These are phyloP conservation scores for Achaetomiella virescens DNA, from an alignment of 495 filamentous ascomycete genomes.

Conservation along the genomic window DNA sequence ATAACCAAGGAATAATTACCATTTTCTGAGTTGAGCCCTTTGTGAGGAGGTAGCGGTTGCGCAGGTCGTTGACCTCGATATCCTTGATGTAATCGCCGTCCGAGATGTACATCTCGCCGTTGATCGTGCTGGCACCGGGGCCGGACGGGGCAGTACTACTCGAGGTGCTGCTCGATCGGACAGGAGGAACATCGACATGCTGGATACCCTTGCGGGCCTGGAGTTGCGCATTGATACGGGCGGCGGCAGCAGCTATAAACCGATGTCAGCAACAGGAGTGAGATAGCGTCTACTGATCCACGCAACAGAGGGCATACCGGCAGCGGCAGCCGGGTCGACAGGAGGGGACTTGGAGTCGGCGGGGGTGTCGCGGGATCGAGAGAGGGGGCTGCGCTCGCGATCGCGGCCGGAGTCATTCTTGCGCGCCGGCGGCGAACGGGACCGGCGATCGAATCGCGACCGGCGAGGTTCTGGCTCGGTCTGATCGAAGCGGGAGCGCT, in stretches of 20 bases:
- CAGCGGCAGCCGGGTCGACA: constrained; percentile 75
- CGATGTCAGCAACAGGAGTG: constrained; percentile 16
- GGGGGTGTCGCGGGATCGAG: constrained; percentile 50
- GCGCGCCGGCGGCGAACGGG: constrained; percentile 68
- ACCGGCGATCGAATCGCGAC: constrained; percentile 80
- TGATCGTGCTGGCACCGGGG: constrained; percentile 45
- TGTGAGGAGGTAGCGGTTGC: constrained; percentile 95
- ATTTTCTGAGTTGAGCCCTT: constrained; percentile 98
- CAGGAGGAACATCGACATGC: constrained; percentile 89
- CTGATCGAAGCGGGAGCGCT: constrained; percentile 90
- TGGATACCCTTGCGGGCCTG: constrained; percentile 90
- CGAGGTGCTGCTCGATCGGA: constrained; percentile 47
- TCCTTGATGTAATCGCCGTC: constrained; percentile 97
- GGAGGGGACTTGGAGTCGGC: constrained; percentile 37
- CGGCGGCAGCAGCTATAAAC: constrained; percentile 74
- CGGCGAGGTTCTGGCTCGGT: constrained; percentile 71
- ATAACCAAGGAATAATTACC: constrained; percentile 80
- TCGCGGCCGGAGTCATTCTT: constrained; percentile 55
- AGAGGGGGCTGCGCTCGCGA: constrained; percentile 76
- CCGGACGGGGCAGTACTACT: constrained; percentile 19
- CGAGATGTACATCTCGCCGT: constrained; percentile 83
- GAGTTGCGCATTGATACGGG: constrained; percentile 87
- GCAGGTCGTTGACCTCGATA: constrained; percentile 96
- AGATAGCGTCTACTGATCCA: background rate
- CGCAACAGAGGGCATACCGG: constrained; percentile 50